Evolutionary conservation across 129 eudicot genomes (phyloP), one percentile per base, ranked within the genome.

Genomic region (Flaveria bidentis): DNA sequence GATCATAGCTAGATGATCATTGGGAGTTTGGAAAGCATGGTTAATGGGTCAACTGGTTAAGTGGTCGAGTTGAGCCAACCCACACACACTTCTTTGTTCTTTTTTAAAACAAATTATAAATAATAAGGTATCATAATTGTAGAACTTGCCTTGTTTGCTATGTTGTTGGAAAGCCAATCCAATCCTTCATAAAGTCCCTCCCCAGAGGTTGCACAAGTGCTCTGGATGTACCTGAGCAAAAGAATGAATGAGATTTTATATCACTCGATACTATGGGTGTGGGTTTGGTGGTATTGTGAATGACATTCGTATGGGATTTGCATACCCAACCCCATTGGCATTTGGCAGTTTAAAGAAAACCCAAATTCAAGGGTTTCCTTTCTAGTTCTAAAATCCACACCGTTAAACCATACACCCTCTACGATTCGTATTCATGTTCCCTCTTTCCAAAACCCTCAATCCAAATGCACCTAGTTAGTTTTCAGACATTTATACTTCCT

Each of bases 171-270:
- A 39, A 95, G 96, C 99, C 99, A 95, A 69, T 95, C 99, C 78
- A 95, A 80, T 72, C 99, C 99, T 75, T 95, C 99, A 25, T 95
- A 95, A 44, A 95, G 97, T 33, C 99, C 99, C 82, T 95, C 99
- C 42, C 99, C 99, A 64, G 99, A 91, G 83, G 99, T 95, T 68
- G 99, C 99, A 86, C 99, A 95, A 63, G 99, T 91, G 96, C 99
- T 95, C 92, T 95, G 99, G 78, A 95, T 95, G 86, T 95, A 95
- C 99, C 99, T 95, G 90, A 44, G 58, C 33, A 80, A 49, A 74
- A 46, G 12, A 68, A 71, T 10, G 26, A 12, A 23, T 18, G 26
- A 8, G 60, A 1, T 74, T 26, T 73, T 61, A 64, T 64, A 30
- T 6, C 6, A 1, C 2, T 58, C 1, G 33, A 58, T 58, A 26